Base-by-base conservation (phyloP, 164 flowering plant species). In the Kingdonia uniflora region DNA sequence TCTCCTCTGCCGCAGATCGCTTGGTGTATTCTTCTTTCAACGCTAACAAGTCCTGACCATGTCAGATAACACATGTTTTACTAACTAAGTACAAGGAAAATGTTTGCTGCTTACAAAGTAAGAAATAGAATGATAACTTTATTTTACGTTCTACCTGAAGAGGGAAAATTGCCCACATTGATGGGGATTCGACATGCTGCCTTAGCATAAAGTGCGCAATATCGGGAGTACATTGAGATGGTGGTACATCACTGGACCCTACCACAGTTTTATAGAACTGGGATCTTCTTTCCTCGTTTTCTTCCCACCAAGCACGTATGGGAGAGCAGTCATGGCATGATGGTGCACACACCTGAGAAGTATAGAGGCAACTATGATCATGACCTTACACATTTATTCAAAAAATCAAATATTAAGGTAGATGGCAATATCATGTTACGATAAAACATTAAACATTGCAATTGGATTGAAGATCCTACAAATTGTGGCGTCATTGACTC, bases 291-390 rank as follows among this genome's bases (percentile, higher is more conserved):
- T 81, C 99, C 62, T 84, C 96, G 52, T 86, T 85, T 84, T 92
- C 99, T 74, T 88, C 99, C 99, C 99, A 92, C 99, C 99, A 92
- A 58, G 96, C 99, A 61, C 99, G 95, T 68, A 88, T 52, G 42
- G 99, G 85, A 17, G 99, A 88, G 71, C 91, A 82, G 68, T 92
- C 99, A 64, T 92, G 99, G 61, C 99, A 92, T 54, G 99, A 92
- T 42, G 99, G 95, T 63, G 99, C 96, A 71, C 96, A 88, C 45
- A 86, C 99, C 99, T 87, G 67, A 53, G 33, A 52, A 1, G 35
- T 10, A 44, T 42, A 33, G 43, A 12, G 25, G 40, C 14, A 38
- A 20, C 37, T 11, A 49, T 29, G n/a, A n/a, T 29, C 8, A 29
- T 29, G 4, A 29, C 8, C 35, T 3, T 29, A 8, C 4, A 29